Conservation (phyloP, 768 basidiomycete species). For the Lentinus brumalis region DNA sequence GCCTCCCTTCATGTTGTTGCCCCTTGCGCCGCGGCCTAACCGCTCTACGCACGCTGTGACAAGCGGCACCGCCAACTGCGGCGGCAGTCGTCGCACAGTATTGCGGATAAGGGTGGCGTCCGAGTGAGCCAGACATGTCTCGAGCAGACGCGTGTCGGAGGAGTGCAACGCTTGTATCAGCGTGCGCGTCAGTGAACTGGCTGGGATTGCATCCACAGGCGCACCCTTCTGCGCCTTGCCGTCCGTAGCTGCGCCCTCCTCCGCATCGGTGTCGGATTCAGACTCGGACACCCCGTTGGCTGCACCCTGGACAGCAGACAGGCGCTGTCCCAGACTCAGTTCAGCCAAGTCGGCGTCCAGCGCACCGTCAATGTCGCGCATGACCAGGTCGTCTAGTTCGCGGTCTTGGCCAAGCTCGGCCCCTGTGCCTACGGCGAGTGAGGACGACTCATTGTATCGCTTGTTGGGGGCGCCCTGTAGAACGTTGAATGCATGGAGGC, state of each 20-base stretch:
- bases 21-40: conserved; percentile 73
- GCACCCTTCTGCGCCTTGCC: conserved; percentile 32
- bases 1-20: conserved; percentile 73
- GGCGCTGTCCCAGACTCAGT: conserved; percentile 86
- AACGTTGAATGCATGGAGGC: background rate
- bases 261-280: conserved; percentile 50
- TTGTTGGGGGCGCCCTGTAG: conserved; percentile 50
- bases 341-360: conserved; percentile 88
- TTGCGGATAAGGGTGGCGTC: conserved; percentile 80
- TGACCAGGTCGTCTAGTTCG: conserved; percentile 49
- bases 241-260: conserved; percentile 31
- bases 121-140: conserved; percentile 85
- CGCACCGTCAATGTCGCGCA: conserved; percentile 60
- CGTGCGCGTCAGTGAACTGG: conserved; percentile 88
- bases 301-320: conserved; percentile 68
- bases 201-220: conserved; percentile 53
- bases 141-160: conserved; percentile 82
- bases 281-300: conserved; percentile 40
- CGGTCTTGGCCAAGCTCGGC: conserved; percentile 61
- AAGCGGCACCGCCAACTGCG: conserved; percentile 83
- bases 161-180: conserved; percentile 97
- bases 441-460: conserved; percentile 68
- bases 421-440: conserved; percentile 68
- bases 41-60: conserved; percentile 89
- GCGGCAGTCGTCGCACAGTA: conserved; percentile 84